Evolutionary conservation across 345 rosid species (phyloP), one percentile per base, ranked within the genome.

Genomic region (Noccaea caerulescens): DNA sequence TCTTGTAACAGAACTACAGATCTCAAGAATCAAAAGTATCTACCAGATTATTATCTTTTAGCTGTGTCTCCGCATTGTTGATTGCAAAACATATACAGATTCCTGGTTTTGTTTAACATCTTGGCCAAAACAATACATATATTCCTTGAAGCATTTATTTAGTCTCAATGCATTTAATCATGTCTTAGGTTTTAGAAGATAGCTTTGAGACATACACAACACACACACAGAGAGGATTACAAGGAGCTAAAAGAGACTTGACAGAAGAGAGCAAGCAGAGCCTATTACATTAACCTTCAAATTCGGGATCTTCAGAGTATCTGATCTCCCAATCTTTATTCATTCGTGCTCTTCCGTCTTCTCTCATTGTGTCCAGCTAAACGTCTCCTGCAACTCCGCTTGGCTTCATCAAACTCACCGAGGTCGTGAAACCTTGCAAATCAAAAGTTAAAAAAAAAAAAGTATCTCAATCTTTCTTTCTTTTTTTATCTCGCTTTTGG

Each of bases 201-300:
- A 76, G 70, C 54, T 51, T 52, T 50, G 68, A 41, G 30, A 51
- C 11, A 58, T 44, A 71, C 53, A 36, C 30, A 20, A 58, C 53
- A 71, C 53, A 36, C 30, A 27, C 30, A 27, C 30, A 27, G 4
- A 27, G 8, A 57, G 44, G 66, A 69, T 55, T 52, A 67, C 46
- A 38, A 66, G 45, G 20, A 44, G 18, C 54, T 53, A 9, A 18
- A 41, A 46, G 25, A 58, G 59, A 42, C 51, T 20, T 93, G 98
- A 93, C 98, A 90, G 96, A 87, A 93, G 98, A 93, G 77, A 93
- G 97, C 82, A 93, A 90, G 78, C 78, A 60, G 51, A 43, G 88
- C 83, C 44, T 52, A 76, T 39, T 58, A 50, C 23, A 63, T 10
- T 38, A 37, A 13, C 49, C 4, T 45, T 53, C 43, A 62, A 37